Conservation (phyloP, 805 yeast species). For the Zygoascus tannicola region DNA sequence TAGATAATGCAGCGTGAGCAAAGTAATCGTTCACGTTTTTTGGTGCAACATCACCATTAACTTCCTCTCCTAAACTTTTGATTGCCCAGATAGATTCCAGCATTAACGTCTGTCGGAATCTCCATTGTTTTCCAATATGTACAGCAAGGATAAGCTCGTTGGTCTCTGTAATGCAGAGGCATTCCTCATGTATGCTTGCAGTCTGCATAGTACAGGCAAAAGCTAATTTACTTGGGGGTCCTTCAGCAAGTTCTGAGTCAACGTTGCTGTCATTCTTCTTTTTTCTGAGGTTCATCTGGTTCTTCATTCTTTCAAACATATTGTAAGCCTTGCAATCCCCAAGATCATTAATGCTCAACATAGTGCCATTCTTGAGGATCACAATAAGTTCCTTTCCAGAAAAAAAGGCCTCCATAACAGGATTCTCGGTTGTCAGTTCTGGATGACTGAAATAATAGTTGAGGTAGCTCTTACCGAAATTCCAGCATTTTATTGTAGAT, state of each 20-base stretch:
- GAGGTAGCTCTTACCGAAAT: conserved; percentile 6
- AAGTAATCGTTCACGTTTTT: not conserved
- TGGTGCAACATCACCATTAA: not conserved
- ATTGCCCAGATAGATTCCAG: conserved; percentile 27
- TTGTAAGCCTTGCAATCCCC: conserved; percentile 2
- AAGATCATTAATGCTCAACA: conserved; percentile 1
- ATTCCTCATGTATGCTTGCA: conserved; percentile 65
- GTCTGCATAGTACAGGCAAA: conserved; percentile 45
- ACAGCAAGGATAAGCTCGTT: conserved; percentile 53
- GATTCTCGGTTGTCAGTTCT: conserved; percentile 1
- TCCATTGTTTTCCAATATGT: conserved; percentile 55
- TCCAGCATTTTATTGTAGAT: conserved; percentile 10
- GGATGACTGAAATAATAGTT: conserved; percentile 2
- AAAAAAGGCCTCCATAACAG: conserved; percentile 9
- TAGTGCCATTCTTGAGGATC: conserved; percentile 14
- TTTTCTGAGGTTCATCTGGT: not conserved
- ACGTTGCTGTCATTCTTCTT: not conserved
- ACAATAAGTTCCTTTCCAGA: conserved; percentile 15
- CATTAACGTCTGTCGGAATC: conserved; percentile 41
- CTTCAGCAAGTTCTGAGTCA: not conserved
- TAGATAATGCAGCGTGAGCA: not conserved
- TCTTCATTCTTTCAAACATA: conserved; percentile 5
- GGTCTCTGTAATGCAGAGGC: conserved; percentile 44
- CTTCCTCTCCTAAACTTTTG: not conserved
- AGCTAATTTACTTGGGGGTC: conserved; percentile 3